Percentiles rank a stretch among this genome's conserved stretches.
Conservation (phyloP, 2,329 filamentous ascomycete genomes). For the Claviceps quebecensis region DNA sequence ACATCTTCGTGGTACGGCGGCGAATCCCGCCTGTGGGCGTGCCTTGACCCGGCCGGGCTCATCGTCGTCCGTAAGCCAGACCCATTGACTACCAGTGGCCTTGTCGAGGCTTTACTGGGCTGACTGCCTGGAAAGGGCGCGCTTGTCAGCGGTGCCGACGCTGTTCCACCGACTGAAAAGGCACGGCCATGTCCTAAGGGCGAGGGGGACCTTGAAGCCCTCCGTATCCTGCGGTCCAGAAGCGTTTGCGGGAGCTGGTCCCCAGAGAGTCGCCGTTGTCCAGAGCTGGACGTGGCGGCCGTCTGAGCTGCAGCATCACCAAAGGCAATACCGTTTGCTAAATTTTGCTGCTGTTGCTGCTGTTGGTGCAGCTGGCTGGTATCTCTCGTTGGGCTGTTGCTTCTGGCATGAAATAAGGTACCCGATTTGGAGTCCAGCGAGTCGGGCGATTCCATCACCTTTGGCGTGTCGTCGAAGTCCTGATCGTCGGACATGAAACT, state of each 20-base stretch:
- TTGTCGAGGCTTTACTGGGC: slow-evolving; percentile 18
- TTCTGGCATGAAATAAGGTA: slow-evolving; percentile 14
- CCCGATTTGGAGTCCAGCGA: slow-evolving; percentile 29
- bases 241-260: slow-evolving; percentile 40
- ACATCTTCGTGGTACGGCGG: slow-evolving; percentile 11
- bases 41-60: slow-evolving; percentile 9
- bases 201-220: slow-evolving; percentile 42
- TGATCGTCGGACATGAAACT: slow-evolving; percentile 43
- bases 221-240: slow-evolving; percentile 37
- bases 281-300: slow-evolving; percentile 19
- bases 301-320: slow-evolving; percentile 29
- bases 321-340: slow-evolving; percentile 29
- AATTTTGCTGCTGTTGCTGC: slow-evolving; percentile 13
- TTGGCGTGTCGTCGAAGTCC: slow-evolving; percentile 31
- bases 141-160: slow-evolving; percentile 24
- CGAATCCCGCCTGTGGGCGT: neutral
- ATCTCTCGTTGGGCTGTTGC: slow-evolving; percentile 13
- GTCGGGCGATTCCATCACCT: slow-evolving; percentile 29
- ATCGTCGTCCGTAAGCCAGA: slow-evolving; percentile 24
- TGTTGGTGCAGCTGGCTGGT: slow-evolving; percentile 10
- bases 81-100: slow-evolving; percentile 41
- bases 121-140: slow-evolving; percentile 23
- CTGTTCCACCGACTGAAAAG: slow-evolving; percentile 26
- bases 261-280: slow-evolving; percentile 34
- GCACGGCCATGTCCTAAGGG: slow-evolving; percentile 36